Conservation (phyloP, 257 asterid genomes). For the Cordia subcordata region DNA sequence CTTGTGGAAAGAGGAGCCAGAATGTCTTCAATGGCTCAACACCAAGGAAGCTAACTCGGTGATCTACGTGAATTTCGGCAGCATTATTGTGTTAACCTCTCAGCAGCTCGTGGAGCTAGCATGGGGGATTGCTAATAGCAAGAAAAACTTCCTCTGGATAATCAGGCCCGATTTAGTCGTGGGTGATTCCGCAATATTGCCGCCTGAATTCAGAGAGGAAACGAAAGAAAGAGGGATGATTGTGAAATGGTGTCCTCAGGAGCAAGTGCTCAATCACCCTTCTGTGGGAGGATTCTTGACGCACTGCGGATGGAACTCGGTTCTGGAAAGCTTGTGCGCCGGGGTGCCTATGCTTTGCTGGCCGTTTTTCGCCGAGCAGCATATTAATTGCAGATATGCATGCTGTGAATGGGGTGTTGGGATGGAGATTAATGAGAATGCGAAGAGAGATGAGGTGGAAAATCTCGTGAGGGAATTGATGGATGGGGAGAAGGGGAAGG, state of each 20-base stretch:
- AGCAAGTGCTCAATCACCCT: slow-evolving; percentile 31
- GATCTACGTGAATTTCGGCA: slow-evolving; percentile 39
- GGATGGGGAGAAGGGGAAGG: neutral
- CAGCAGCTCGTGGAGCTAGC: slow-evolving; percentile 29
- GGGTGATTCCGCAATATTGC: slow-evolving; percentile 16
- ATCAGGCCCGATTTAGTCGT: slow-evolving; percentile 28
- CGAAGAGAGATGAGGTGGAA: neutral
- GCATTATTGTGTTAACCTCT: slow-evolving; percentile 26
- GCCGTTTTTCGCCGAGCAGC: slow-evolving; percentile 47
- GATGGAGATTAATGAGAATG: slow-evolving; percentile 3
- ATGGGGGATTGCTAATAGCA: slow-evolving; percentile 33
- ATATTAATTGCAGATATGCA: slow-evolving; percentile 22
- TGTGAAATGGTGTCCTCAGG: slow-evolving; percentile 38
- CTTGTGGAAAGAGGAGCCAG: slow-evolving; percentile 34
- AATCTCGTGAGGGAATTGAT: neutral
- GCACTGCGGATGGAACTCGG: slow-evolving; percentile 46
- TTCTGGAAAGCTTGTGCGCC: slow-evolving; percentile 28
- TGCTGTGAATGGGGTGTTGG: slow-evolving; percentile 37
- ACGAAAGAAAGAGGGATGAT: slow-evolving; percentile 23
- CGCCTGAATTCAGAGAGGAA: slow-evolving; percentile 19
- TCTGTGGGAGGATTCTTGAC: slow-evolving; percentile 32
- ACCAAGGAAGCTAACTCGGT: slow-evolving; percentile 24
- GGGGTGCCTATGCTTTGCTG: slow-evolving; percentile 47
- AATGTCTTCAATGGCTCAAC: slow-evolving; percentile 34
- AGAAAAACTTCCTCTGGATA: slow-evolving; percentile 35